Percentiles rank a stretch among this genome's conserved stretches.
These are phyloP conservation scores for Chloris gayana DNA, from an alignment of 176 grass and related monocot genomes.

Conservation along the genomic window DNA sequence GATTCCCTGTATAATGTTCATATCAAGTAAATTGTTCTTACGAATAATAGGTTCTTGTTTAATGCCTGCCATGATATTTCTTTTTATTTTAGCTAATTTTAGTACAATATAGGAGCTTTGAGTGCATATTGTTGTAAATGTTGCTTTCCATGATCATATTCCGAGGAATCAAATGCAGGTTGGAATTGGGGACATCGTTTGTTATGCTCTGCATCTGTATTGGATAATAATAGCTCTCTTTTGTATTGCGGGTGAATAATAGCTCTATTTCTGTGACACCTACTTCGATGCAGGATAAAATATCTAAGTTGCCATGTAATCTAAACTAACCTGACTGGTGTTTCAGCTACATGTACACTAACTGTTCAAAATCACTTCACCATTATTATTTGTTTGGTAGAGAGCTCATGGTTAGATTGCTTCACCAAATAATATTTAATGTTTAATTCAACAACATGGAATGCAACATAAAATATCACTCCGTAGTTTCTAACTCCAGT, in stretches of 20 bases:
- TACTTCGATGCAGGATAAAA: background rate
- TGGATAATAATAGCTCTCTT: slow-evolving; percentile 14
- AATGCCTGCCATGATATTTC: slow-evolving; percentile 5
- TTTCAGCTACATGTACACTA: slow-evolving; percentile 2
- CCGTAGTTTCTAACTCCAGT: background rate
- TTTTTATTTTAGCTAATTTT: background rate
- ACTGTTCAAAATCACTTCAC: background rate
- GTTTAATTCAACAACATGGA: background rate
- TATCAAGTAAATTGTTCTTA: background rate
- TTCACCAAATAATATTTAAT: slow-evolving; percentile 18
- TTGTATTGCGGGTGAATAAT: too few species aligned
- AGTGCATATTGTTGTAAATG: background rate
- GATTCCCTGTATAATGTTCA: background rate
- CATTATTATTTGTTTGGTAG: slow-evolving; percentile 14
- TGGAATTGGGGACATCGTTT: background rate
- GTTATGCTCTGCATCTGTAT: background rate
- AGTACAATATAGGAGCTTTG: background rate
- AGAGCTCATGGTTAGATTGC: background rate
- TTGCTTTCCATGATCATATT: background rate
- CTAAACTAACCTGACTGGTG: background rate
- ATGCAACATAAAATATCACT: background rate
- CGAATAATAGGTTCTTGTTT: background rate
- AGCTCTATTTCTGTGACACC: background rate
- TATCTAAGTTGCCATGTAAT: slow-evolving; percentile 12
- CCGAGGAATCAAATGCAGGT: background rate